These are phyloP conservation scores for Marsdenia floribunda DNA, from an alignment of 257 asterid species.

Conservation along the genomic window DNA sequence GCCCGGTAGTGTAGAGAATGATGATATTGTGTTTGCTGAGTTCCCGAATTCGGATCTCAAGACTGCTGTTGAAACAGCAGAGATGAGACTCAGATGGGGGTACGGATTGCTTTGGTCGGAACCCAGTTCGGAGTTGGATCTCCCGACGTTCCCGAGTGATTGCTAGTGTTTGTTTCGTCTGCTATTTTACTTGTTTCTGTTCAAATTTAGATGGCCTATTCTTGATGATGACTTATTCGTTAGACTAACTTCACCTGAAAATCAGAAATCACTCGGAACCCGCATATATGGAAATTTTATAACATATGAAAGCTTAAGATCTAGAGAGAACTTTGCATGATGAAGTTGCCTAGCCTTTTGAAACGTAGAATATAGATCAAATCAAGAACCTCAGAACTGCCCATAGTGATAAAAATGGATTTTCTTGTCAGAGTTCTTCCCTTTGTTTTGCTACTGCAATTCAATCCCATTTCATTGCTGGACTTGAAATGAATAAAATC, in stretches of 20 bases:
- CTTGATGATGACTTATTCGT: no score
- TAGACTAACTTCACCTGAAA: no score
- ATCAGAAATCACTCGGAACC: not conserved
- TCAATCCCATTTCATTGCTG: no score
- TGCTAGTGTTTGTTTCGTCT: not conserved
- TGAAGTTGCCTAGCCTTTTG: not conserved
- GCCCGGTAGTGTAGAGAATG: conserved; percentile 67
- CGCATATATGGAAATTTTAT: not conserved
- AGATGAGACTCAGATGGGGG: conserved; percentile 81
- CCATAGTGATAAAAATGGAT: no score
- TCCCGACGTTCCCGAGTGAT: conserved; percentile 38
- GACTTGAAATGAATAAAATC: no score
- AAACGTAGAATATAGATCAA: not conserved
- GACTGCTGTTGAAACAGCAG: conserved; percentile 89
- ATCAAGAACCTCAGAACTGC: not conserved
- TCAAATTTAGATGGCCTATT: not conserved
- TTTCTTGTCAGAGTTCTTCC: no score
- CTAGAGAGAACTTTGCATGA: not conserved
- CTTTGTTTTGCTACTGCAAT: no score
- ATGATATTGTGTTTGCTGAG: conserved; percentile 75
- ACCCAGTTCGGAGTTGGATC: conserved; percentile 83
- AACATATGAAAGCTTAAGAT: no score
- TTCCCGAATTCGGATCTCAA: conserved; percentile 78
- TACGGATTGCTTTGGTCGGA: conserved; percentile 50
- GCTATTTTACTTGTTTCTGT: not conserved